phyloP scores from a whole-genome alignment of 2,329 filamentous ascomycete species.

The Colletotrichum siamense region DNA sequence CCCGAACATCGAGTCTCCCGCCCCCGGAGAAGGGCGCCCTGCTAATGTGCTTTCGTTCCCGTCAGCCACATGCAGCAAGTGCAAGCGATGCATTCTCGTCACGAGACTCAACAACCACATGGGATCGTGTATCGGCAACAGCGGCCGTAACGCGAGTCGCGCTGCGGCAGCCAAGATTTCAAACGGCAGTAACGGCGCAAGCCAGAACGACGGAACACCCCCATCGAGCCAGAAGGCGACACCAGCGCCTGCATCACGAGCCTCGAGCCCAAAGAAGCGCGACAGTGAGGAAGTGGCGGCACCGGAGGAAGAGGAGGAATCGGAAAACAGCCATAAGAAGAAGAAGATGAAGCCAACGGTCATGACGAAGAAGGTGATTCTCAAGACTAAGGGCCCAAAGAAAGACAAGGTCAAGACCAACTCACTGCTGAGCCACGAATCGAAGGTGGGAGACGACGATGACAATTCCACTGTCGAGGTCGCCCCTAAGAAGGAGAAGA shows the following conservation, averaged over 20 bases:
- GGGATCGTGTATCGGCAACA: slow-evolving; percentile 71
- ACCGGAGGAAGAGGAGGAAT: slow-evolving; percentile 55
- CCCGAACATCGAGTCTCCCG: slow-evolving; percentile 51
- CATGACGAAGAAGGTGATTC: slow-evolving; percentile 58
- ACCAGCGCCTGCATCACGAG: slow-evolving; percentile 59
- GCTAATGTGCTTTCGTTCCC: slow-evolving; percentile 69
- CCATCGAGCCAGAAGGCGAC: slow-evolving; percentile 69
- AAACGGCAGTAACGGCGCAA: slow-evolving; percentile 56
- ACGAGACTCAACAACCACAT: slow-evolving; percentile 72
- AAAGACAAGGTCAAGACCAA: slow-evolving; percentile 61
- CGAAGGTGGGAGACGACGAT: slow-evolving; percentile 39
- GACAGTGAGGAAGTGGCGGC: slow-evolving; percentile 57
- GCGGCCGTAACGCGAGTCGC: slow-evolving; percentile 66
- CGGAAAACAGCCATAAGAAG: slow-evolving; percentile 59
- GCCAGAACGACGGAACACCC: slow-evolving; percentile 61
- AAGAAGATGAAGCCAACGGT: slow-evolving; percentile 59
- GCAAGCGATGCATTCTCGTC: slow-evolving; percentile 69
- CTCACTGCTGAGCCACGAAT: slow-evolving; percentile 57
- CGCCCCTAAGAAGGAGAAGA: slow-evolving; percentile 44
- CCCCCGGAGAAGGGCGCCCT: slow-evolving; percentile 57
- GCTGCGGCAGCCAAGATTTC: slow-evolving; percentile 69
- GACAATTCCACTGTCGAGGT: slow-evolving; percentile 31
- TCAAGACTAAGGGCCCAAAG: slow-evolving; percentile 60
- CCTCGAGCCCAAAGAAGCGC: slow-evolving; percentile 61
- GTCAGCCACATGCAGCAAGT: slow-evolving; percentile 71